Evolutionary conservation across 2,329 filamentous ascomycete species (phyloP).

Genomic region (Triangularia verruculosa): DNA sequence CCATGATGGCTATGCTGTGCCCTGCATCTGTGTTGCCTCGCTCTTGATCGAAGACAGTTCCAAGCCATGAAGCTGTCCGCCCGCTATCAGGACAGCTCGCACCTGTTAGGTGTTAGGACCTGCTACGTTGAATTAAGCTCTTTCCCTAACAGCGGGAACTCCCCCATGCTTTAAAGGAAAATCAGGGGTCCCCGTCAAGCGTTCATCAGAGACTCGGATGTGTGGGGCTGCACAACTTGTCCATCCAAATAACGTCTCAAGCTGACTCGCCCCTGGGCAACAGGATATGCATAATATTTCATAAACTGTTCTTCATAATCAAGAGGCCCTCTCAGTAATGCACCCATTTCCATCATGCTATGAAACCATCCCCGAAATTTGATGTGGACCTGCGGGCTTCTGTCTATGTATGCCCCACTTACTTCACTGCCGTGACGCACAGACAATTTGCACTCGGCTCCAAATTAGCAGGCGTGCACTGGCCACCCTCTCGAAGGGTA

Average conservation of each 20-base stretch:
- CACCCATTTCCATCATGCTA: neutral
- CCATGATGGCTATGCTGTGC: neutral
- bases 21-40: neutral
- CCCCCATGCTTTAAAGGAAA: neutral
- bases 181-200: neutral
- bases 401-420: neutral
- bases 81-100: too few species aligned
- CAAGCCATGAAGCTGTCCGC: too few species aligned
- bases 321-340: too few species aligned
- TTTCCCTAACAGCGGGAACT: neutral
- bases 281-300: neutral
- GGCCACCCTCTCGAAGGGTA: slow-evolving; percentile 12
- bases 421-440: neutral
- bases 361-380: neutral
- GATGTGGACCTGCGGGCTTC: neutral
- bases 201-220: neutral
- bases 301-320: too few species aligned
- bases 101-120: neutral
- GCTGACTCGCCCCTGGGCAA: neutral
- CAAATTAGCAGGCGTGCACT: slow-evolving; percentile 23
- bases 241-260: neutral
- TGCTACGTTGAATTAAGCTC: neutral
- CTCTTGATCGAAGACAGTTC: neutral
- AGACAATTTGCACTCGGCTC: neutral
- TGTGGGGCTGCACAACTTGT: neutral